Percentiles rank a stretch among this genome's conserved stretches.
phyloP scores from a whole-genome alignment of 1,139 yeast species.

The Yamadazyma oceani region DNA sequence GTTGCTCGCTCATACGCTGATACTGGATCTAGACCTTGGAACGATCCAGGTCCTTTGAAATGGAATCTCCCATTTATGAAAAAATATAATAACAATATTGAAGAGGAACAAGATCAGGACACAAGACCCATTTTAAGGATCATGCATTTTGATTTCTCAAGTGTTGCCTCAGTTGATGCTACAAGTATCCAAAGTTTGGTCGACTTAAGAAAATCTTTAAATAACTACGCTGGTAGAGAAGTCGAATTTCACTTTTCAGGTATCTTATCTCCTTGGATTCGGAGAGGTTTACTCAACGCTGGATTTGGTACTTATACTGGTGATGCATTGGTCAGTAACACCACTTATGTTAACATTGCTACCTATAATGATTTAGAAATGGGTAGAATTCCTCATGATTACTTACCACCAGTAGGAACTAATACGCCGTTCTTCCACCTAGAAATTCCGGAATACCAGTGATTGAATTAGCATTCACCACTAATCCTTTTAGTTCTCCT shows the following conservation, averaged over 20 bases:
- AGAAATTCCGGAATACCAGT: conserved; percentile 73
- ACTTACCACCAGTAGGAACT: conserved; percentile 64
- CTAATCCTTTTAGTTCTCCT: conserved; percentile 2
- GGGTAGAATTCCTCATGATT: conserved; percentile 30
- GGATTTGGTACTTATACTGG: conserved; percentile 73
- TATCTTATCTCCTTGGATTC: conserved; percentile 81
- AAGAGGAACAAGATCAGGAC: conserved; percentile 29
- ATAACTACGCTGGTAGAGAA: conserved; percentile 75
- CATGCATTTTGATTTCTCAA: conserved; percentile 77
- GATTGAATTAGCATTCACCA: conserved; percentile 6
- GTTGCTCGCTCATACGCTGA: conserved; percentile 41
- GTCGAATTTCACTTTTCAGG: conserved; percentile 92
- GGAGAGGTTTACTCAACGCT: conserved; percentile 70
- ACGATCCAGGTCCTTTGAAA: conserved; percentile 74
- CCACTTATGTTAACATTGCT: conserved; percentile 43
- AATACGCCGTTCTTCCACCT: conserved; percentile 84
- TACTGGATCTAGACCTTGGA: conserved; percentile 84
- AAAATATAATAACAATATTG: conserved; percentile 12
- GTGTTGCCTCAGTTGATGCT: conserved; percentile 73
- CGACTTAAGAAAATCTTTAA: conserved; percentile 72
- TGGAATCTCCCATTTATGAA: conserved; percentile 35
- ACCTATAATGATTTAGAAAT: conserved; percentile 34
- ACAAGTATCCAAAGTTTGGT: conserved; percentile 78
- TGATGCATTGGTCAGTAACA: conserved; percentile 40
- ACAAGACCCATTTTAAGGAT: conserved; percentile 67